A percentile compares a stretch with the other conserved stretches of the same genome.
These are phyloP conservation scores for Neurospora sp. DNA, from an alignment of 495 filamentous ascomycete genomes.

Conservation along the genomic window DNA sequence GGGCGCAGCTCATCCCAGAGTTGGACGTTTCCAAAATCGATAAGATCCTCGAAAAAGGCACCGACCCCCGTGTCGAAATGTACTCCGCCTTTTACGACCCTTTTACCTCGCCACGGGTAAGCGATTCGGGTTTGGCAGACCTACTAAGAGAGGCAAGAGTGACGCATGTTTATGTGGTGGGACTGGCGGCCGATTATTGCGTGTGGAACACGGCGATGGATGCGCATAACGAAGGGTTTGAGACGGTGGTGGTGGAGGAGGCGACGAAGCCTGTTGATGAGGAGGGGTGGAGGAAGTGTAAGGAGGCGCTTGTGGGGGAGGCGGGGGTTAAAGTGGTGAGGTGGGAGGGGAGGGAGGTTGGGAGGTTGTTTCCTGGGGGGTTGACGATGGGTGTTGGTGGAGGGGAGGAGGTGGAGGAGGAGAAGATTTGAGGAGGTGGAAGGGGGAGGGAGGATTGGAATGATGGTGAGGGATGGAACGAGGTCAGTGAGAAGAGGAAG, in stretches of 20 bases:
- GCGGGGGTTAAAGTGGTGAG: slow-evolving; percentile 34
- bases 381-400: slow-evolving; percentile 29
- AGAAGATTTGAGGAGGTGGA: slow-evolving; percentile 8
- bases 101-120: no score
- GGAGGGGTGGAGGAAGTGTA: slow-evolving; percentile 44
- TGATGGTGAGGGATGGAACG: background rate
- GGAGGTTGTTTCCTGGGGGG: slow-evolving; percentile 6
- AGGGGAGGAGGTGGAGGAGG: slow-evolving; percentile 28
- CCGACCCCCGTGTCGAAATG: slow-evolving; percentile 68
- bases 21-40: slow-evolving; percentile 52
- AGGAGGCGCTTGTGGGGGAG: slow-evolving; percentile 39
- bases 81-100: slow-evolving; percentile 77
- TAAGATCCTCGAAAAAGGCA: slow-evolving; percentile 65
- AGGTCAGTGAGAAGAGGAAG: background rate
- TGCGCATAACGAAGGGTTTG: slow-evolving; percentile 65
- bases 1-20: slow-evolving; percentile 76
- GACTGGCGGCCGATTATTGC: slow-evolving; percentile 83
- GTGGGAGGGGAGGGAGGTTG: slow-evolving; percentile 31
- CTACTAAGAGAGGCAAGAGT: slow-evolving; percentile 47
- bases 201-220: slow-evolving; percentile 73
- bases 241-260: slow-evolving; percentile 67
- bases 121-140: slow-evolving; percentile 12
- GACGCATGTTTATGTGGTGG: slow-evolving; percentile 71
- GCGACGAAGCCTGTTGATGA: slow-evolving; percentile 60
- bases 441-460: background rate